Base-by-base conservation (phyloP, 75 land plant species). In the Azolla pinnata region DNA sequence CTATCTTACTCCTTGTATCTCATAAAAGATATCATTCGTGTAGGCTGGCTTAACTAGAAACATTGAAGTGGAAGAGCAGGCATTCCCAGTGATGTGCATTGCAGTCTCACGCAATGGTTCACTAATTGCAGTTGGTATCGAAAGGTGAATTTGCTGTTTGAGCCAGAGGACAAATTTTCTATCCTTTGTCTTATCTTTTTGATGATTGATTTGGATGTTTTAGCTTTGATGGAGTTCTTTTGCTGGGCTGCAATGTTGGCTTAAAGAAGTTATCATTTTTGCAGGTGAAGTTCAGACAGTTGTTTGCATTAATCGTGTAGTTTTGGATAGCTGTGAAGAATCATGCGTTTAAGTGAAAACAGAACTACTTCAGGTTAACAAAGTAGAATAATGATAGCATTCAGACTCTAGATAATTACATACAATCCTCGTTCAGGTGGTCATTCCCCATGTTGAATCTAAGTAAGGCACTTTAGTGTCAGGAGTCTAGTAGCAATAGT, bases 141-240 rank as follows among this genome's bases (percentile, higher is more conserved):
- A 60, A 44, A 60, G 62, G 62, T 60, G 28, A 38, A 23, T 33
- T 21, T 56, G 14, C 7, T 56, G 30, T 28, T n/a, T n/a, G n/a
- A n/a, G n/a, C n/a, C n/a, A n/a, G n/a, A n/a, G n/a, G n/a, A n/a
- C n/a, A n/a, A 56, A 56, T 3, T 14, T 29, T 23, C 29, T 24
- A 17, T n/a, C n/a, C 25, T 51, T 51, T 19, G 8, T 19, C 7
- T 19, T 19, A 19, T 51, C 19, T 19, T 8, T 8, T n/a, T 8
- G 5, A n/a, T n/a, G 7, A 29, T 28, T 24, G 5, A 28, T 29
- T 12, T 25, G 12, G 27, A 55, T 28, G 18, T 20, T 57, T 1
- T 38, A 57, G 59, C 16, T 17, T 60, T 4, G 46, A 35, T 38
- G 62, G 62, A 2, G 48, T 60, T 20, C 10, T 60, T n/a, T 10